Evolutionary conservation across 1,284 basidiomycete species (phyloP).

Genomic region (Ganoderma resinaceum): DNA sequence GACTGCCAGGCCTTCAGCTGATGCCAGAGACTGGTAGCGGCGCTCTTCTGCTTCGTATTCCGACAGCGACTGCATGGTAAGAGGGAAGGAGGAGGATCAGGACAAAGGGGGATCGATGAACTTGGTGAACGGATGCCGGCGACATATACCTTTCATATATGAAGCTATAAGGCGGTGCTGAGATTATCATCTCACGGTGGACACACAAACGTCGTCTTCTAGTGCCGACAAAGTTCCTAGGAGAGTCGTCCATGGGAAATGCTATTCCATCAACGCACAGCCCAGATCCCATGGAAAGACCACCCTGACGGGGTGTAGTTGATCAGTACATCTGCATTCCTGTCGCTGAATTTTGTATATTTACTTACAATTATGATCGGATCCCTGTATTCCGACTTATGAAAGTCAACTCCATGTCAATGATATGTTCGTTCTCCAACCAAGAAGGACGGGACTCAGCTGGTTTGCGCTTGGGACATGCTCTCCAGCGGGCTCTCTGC

Average conservation of each 20-base stretch:
- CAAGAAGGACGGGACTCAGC: neutral
- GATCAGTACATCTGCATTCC: neutral
- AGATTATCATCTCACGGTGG: neutral
- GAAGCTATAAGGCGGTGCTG: neutral
- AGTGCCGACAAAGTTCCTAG: neutral
- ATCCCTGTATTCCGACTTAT: neutral
- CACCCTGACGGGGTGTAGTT: neutral
- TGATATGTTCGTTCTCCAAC: neutral
- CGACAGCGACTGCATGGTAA: neutral
- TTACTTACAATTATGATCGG: neutral
- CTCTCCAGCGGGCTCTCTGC: too few relatives aligned
- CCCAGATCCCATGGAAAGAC: neutral
- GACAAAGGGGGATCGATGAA: neutral
- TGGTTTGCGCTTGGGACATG: neutral
- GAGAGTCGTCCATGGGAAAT: neutral
- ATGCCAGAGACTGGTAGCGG: neutral
- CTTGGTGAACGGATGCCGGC: neutral
- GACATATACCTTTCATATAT: neutral
- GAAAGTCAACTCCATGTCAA: neutral
- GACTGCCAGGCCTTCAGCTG: neutral
- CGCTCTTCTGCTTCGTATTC: constrained; percentile 3
- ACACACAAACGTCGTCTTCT: neutral
- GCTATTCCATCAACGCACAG: neutral
- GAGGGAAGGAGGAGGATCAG: neutral
- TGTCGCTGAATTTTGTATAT: neutral